These are phyloP conservation scores for Diaporthe sp. DNA, from an alignment of 2,329 filamentous ascomycete genomes.

Conservation along the genomic window DNA sequence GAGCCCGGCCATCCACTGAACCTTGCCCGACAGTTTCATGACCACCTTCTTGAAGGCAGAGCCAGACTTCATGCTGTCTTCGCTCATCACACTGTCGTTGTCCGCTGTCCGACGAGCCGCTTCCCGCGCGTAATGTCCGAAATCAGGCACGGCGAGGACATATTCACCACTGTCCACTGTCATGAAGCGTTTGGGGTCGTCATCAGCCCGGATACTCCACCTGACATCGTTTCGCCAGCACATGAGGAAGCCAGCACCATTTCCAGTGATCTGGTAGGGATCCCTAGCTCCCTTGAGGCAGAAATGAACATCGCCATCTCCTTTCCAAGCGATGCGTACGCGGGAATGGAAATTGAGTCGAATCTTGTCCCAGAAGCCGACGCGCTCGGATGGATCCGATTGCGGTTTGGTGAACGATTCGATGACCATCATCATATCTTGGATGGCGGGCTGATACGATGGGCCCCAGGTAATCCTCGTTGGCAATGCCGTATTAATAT, in stretches of 20 bases:
- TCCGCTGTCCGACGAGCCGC: slow-evolving; percentile 65
- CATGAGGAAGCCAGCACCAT: slow-evolving; percentile 96
- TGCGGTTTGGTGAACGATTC: slow-evolving; percentile 98
- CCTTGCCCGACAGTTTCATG: slow-evolving; percentile 98
- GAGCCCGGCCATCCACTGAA: slow-evolving; percentile 91
- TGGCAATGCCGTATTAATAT: slow-evolving; percentile 92
- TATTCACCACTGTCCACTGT: slow-evolving; percentile 96
- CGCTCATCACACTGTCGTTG: slow-evolving; percentile 71
- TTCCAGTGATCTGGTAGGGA: slow-evolving; percentile 92
- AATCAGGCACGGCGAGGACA: slow-evolving; percentile 93
- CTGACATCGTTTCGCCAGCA: slow-evolving; percentile 97
- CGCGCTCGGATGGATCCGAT: slow-evolving; percentile 90
- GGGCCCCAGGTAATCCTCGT: slow-evolving; percentile 98
- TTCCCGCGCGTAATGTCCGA: slow-evolving; percentile 86
- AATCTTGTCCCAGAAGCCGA: slow-evolving; percentile 99
- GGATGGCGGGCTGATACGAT: slow-evolving; percentile 96
- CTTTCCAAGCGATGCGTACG: slow-evolving; percentile 91
- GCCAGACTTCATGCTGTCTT: slow-evolving; percentile 77
- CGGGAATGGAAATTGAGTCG: slow-evolving; percentile 93
- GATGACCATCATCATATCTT: slow-evolving; percentile 99
- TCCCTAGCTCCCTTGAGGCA: slow-evolving; percentile 93
- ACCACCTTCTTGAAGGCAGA: slow-evolving; percentile 98
- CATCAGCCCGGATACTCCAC: slow-evolving; percentile 86
- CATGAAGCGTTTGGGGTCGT: slow-evolving; percentile 95
- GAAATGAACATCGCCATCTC: slow-evolving; percentile 94